Percentiles rank a stretch among this genome's conserved stretches.
Conservation (phyloP, 2,329 filamentous ascomycete genomes). For the Nigrospora osmanthi region DNA sequence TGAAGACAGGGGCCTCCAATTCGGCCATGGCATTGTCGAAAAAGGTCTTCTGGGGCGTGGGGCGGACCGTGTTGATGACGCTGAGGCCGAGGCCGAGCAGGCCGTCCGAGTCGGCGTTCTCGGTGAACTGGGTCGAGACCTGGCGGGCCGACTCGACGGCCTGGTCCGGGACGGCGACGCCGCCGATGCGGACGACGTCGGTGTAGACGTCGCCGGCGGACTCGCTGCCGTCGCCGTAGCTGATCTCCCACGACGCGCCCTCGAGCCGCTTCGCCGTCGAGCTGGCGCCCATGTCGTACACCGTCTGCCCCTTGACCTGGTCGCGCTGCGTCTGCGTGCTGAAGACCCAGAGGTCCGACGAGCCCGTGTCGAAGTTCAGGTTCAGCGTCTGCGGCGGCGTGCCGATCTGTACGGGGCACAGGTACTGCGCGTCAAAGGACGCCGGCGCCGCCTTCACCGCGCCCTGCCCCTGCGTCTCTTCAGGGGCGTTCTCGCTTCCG, state of each 20-base stretch:
- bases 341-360: constrained; percentile 40
- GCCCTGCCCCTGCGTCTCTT: constrained; percentile 27
- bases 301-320: constrained; percentile 26
- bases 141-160: constrained; percentile 12
- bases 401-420: constrained; percentile 19
- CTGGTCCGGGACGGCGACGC: constrained; percentile 7
- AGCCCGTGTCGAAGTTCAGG: constrained; percentile 37
- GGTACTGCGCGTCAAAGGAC: constrained; percentile 20
- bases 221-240: constrained; percentile 21
- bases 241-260: constrained; percentile 30
- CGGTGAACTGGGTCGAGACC: constrained; percentile 12
- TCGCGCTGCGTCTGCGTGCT: constrained; percentile 22
- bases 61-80: constrained; percentile 10
- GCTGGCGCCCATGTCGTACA: constrained; percentile 30
- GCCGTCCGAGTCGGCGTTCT: constrained; percentile 10
- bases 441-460: constrained; percentile 15
- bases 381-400: constrained; percentile 32
- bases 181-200: constrained; percentile 11
- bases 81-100: constrained; percentile 14
- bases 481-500: constrained; percentile 29
- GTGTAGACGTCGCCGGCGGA: constrained; percentile 19
- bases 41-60: constrained; percentile 11
- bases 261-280: constrained; percentile 26
- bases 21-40: constrained; percentile 11
- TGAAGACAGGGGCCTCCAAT: constrained; percentile 13